Base-by-base conservation (phyloP, 1,284 basidiomycete species). In the Apiotrichum mycotoxinovorans region DNA sequence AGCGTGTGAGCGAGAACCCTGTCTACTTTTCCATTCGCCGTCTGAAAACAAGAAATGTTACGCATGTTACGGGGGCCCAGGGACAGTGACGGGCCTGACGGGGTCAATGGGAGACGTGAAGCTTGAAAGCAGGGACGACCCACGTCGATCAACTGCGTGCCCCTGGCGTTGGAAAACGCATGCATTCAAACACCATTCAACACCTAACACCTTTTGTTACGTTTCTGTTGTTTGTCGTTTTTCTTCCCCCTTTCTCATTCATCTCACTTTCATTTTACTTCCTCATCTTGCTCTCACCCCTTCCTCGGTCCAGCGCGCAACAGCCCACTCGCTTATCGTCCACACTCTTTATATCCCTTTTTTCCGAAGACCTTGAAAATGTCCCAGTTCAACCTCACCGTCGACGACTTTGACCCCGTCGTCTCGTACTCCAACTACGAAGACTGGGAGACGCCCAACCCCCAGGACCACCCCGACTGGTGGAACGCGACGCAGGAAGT, bases 371-470 rank as follows among this genome's bases (percentile, higher is more conserved):
- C 22, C 17, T 14, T 15, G 17, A 46, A 12, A 23, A 56, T 56
- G 54, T 45, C 54, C 42, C 25, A 27, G 25, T 40, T 61, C 46
- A 72, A 73, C 50, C 57, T 77, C 48, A 74, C 71, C 10, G 61
- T 73, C 46, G 78, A 79, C 59, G 78, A 79, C 61, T 79, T 78
- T 60, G 78, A 79, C 57, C 73, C 76, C 1, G 52, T 75, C 9
- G 58, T 78, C 51, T 52, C 44, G 23, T 71, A 69, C 51, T 54
- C 64, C 18, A 65, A 72, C 58, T 65, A 66, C 40, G 55, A 52
- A 4, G 66, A 71, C 25, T 76, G 77, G 78, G 45, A 51, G 20
- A 78, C 76, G 4, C 76, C 76, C 5, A 68, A 77, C 64, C 76
- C 75, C 1, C 70, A 72, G 46, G 65, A 68, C 45, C 54, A 75